A percentile compares a stretch with the other conserved stretches of the same genome.
Conservation (phyloP, 2,329 filamentous ascomycete genomes). For the Botryotinia narcissicola region DNA sequence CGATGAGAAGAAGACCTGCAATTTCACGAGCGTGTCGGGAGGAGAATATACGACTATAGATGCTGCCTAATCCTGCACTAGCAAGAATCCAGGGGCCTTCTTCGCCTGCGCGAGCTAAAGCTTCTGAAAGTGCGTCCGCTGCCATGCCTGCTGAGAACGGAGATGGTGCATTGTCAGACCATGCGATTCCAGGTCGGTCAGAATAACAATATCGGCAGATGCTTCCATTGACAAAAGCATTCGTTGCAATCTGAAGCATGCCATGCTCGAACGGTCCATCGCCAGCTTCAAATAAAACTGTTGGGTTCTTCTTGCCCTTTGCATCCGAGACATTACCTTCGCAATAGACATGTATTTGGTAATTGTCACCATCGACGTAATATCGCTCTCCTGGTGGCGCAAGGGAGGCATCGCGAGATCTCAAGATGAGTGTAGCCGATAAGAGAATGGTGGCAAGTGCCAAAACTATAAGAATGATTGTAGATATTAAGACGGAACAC, state of each 20-base stretch:
- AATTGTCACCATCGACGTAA: slow-evolving; percentile 80
- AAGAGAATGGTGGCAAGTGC: slow-evolving; percentile 69
- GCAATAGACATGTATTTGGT: slow-evolving; percentile 83
- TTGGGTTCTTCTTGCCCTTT: slow-evolving; percentile 61
- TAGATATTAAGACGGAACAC: slow-evolving; percentile 74
- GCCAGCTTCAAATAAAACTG: slow-evolving; percentile 81
- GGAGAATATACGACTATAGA: slow-evolving; percentile 90
- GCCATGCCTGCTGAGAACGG: slow-evolving; percentile 91
- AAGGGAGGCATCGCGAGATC: slow-evolving; percentile 74
- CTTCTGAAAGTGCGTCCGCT: slow-evolving; percentile 85
- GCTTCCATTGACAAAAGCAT: slow-evolving; percentile 72
- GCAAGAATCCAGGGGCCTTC: slow-evolving; percentile 85
- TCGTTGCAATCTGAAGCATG: slow-evolving; percentile 76
- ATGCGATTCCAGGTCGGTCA: slow-evolving; percentile 85
- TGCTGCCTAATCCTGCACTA: slow-evolving; percentile 79
- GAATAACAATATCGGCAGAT: slow-evolving; percentile 92
- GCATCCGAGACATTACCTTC: slow-evolving; percentile 65
- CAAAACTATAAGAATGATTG: slow-evolving; percentile 67
- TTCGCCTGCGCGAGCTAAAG: slow-evolving; percentile 75
- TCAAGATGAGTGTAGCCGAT: slow-evolving; percentile 75
- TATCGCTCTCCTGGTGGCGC: slow-evolving; percentile 71
- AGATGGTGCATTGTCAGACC: slow-evolving; percentile 88
- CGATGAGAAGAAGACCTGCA: slow-evolving; percentile 77
- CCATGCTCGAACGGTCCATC: slow-evolving; percentile 75
- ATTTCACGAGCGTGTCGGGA: slow-evolving; percentile 75